A percentile compares a stretch with the other conserved stretches of the same genome.
phyloP scores from a whole-genome alignment of 148 eudicot species.

The Rhododendron griersonianum region DNA sequence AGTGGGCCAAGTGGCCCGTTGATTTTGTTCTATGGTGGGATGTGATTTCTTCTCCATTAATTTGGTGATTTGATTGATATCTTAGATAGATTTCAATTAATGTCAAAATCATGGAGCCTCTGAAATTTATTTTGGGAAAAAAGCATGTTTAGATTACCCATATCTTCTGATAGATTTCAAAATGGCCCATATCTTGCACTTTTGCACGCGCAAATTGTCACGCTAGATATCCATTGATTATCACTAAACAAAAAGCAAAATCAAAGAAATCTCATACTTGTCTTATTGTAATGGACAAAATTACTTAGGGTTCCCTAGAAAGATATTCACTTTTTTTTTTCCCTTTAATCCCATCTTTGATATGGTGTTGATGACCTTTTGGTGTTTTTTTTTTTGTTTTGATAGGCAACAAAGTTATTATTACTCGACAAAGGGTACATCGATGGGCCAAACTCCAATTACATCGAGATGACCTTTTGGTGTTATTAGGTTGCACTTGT shows the following conservation, averaged over 20 bases:
- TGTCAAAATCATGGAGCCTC: background rate
- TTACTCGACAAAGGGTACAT: too few relatives aligned
- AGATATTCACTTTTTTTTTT: background rate
- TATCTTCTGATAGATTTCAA: background rate
- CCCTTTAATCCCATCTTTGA: background rate
- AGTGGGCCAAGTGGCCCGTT: constrained; percentile 1
- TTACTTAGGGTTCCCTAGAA: background rate
- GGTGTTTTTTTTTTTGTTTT: background rate
- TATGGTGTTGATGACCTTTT: background rate
- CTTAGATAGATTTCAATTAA: background rate
- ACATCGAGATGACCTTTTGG: background rate
- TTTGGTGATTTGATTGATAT: constrained; percentile 5
- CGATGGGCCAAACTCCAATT: too few relatives aligned
- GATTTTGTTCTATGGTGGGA: background rate
- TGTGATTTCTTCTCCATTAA: background rate
- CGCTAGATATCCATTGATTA: background rate
- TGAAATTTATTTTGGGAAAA: background rate
- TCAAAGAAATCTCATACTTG: background rate
- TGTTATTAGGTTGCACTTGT: background rate
- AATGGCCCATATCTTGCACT: background rate
- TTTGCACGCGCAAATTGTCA: constrained; percentile 9
- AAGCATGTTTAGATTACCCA: constrained; percentile 1
- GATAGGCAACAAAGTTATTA: too few relatives aligned
- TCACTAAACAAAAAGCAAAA: background rate
- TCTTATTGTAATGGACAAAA: background rate